Base-by-base conservation (phyloP, 176 grass and related monocot species). In the Poa pratensis region DNA sequence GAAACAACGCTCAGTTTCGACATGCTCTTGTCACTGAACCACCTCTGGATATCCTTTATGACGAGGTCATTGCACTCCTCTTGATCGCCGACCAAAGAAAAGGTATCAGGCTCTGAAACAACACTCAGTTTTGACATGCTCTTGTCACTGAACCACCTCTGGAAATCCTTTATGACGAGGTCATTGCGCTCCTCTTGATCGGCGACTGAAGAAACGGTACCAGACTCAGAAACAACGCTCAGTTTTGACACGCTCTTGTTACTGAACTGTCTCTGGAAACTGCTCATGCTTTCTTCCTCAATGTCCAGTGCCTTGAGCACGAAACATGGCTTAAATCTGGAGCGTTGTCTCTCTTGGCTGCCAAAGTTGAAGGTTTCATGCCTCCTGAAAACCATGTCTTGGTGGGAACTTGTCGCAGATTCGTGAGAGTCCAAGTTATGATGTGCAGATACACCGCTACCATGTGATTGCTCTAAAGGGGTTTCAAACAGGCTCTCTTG, bases 341-440 rank as follows among this genome's bases (percentile, higher is more conserved):
- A 82, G 18, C 58, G 14, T 3, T 49, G 58, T 54, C 73, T 89
- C 39, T 86, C 87, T 39, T 91, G 91, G 34, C 53, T 88, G 26
- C 83, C 86, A 54, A 89, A 20, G 69, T 73, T 95, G 88, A 95
- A 94, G 78, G 91, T 95, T 19, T 91, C 96, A 64, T 94, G 84
- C 78, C 87, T 88, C 69, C 32, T 95, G 60, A 94, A 92, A 27
- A 92, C 57, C 62, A 70, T 51, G 18, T 90, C 91, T 20, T 62
- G 78, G 8, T 87, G 78, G 14, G 75, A 76, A 61, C 28, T 82
- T 32, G 83, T 35, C 40, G 19, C 52, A 12, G 65, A 65, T 6
- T 91, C 69, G 20, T 75, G 45, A 22, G 89, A 67, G 19, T 46
- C 77, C 64, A 77, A 71, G 18, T 76, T 74, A 17, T 93, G 43